Conservation (phyloP, 768 basidiomycete species). For the Termitomyces sp. region DNA sequence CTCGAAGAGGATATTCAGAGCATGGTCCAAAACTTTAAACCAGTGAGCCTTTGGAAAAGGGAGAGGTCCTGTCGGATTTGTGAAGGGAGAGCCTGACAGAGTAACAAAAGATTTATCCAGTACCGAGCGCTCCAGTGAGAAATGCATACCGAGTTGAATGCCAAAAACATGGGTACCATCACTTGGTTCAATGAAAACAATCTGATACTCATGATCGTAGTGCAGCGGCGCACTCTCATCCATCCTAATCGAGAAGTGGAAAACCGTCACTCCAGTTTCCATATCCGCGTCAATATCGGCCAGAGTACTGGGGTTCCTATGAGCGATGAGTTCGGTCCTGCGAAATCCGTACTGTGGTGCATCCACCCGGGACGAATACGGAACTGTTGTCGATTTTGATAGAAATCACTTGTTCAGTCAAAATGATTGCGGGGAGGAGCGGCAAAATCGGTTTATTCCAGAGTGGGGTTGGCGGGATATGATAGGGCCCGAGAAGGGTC, state of each 20-base stretch:
- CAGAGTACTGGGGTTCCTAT: slow-evolving; percentile 32
- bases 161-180: slow-evolving; percentile 62
- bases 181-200: slow-evolving; percentile 58
- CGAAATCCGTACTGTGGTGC: slow-evolving; percentile 54
- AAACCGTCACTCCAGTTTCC: slow-evolving; percentile 31
- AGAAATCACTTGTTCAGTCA: slow-evolving; percentile 47
- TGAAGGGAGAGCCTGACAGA: slow-evolving; percentile 55
- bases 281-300: slow-evolving; percentile 33
- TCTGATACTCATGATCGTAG: slow-evolving; percentile 57
- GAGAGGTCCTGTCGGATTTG: slow-evolving; percentile 40
- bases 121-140: neutral
- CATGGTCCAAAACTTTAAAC: slow-evolving; percentile 57
- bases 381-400: slow-evolving; percentile 56
- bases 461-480: slow-evolving; percentile 42
- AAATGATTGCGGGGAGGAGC: slow-evolving; percentile 18
- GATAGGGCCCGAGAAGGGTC: slow-evolving; percentile 32
- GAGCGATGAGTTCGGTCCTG: slow-evolving; percentile 56
- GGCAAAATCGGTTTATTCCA: slow-evolving; percentile 33
- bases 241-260: slow-evolving; percentile 34
- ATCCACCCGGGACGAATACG: slow-evolving; percentile 50
- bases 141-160: slow-evolving; percentile 47
- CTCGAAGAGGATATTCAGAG: slow-evolving; percentile 45
- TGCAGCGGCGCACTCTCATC: slow-evolving; percentile 44
- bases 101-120: neutral
- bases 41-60: slow-evolving; percentile 40